Evolutionary conservation across 2,329 filamentous ascomycete species (phyloP), one percentile per base, ranked within the genome.

Genomic region (Metarhizium rileyi): DNA sequence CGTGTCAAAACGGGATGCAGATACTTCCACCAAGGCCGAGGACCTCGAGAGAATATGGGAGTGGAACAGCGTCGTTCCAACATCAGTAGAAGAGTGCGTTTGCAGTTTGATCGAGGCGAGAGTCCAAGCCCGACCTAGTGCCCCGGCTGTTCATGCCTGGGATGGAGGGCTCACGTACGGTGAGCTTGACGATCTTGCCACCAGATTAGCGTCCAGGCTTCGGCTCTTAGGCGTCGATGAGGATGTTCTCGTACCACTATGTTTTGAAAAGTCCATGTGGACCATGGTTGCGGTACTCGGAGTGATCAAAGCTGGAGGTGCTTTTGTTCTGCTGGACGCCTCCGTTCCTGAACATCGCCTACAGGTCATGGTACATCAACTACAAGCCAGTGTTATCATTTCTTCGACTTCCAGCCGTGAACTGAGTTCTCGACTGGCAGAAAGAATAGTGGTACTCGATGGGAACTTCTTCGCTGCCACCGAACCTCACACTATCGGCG

Each of bases 141-240:
- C 59, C 2, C 57, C 56, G 2, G 63, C 63, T 1, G 55, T 66
- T 18, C 56, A 55, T 44, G 58, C 63, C 1, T 65, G 63, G 63
- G 63, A 66, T 6, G 63, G 61, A 10, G 51, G 61, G 12, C 52
- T 64, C 3, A 63, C 60, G 1, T 65, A 64, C 38, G 47, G 48
- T 2, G 54, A 65, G 10, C 48, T 66, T 1, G 55, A 59, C 2
- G 45, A 30, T 3, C 46, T 53, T 2, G 59, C 59, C 1, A 64
- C 64, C 1, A 33, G 16, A 16, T 5, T 33, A 4, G 30, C 30
- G 30, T 33, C 30, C 1, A 33, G 30, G 16, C 30, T 33, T 33
- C 12, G 30, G 10, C 30, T 8, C 30, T 16, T 33, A 16, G 30
- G 30, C 10, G 30, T 33, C 30, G 10, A 14, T 14, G 10, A 10